Base-by-base conservation (phyloP, 108 stramenopile genomes). In the Fragilariopsis cylindrus region DNA sequence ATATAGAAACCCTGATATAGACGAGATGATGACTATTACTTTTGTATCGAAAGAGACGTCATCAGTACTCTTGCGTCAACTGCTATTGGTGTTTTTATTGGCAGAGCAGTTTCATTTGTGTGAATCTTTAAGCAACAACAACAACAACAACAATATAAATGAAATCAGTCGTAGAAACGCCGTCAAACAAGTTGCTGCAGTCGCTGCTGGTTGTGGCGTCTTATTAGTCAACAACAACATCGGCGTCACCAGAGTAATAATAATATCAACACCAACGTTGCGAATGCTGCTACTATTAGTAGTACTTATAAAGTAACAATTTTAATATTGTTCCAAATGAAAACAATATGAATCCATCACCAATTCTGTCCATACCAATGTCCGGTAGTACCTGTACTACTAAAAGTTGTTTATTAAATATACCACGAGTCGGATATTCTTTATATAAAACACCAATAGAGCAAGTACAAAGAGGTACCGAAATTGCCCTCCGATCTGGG, bases 371-470 rank as follows among this genome's bases (percentile, higher is more conserved):
- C 3, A 11, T 60, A 11, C 58, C 58, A 3, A 11, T 56, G 18
- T 19, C 5, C 0, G 19, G 5, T n/a, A 9, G 18, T n/a, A 19
- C 55, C 7, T n/a, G 18, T 7, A 11, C 55, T 5, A 56, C 9
- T 0, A 11, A n/a, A 56, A 19, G 18, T 19, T 19, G 18, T 5
- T 19, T 19, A 7, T 40, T 60, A 30, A 9, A 60, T 60, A 87
- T 91, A 58, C 92, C 92, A 0, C 67, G 87, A 1, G 79, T 93
- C 8, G 90, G 88, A 11, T 89, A 88, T 81, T 90, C 89, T 9
- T 77, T 91, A 40, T 93, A 91, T 72, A 93, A 94, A 75, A 94
- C 93, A 11, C 46, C 82, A 7, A 70, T 78, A 0, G 89, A 91
- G 13, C 81, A 87, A 66, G 78, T 78, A 1, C 68, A 69, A 55